A percentile compares a stretch with the other conserved stretches of the same genome.
phyloP scores from a whole-genome alignment of 2,329 filamentous ascomycete species.

The Fusarium ambrosium region DNA sequence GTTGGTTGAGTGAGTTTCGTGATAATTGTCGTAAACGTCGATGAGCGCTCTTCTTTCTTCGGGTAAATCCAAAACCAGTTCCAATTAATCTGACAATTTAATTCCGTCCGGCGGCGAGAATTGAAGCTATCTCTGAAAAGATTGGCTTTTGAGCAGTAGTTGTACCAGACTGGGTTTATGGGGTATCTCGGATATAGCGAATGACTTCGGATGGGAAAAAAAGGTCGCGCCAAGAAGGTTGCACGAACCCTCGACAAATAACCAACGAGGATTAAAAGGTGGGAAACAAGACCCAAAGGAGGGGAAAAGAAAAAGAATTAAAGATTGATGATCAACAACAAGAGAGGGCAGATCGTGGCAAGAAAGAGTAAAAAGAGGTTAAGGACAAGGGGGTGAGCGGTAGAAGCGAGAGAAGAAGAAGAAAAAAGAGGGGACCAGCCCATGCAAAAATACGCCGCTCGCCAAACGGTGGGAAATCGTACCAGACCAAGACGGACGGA shows the following conservation, averaged over 20 bases:
- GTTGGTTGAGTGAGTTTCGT: constrained; percentile 12
- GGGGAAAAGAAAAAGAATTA: constrained; percentile 23
- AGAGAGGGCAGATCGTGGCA: constrained; percentile 25
- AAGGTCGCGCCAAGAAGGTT: constrained; percentile 9
- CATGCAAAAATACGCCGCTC: constrained; percentile 35
- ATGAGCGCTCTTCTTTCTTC: background rate
- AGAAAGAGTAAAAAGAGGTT: constrained; percentile 20
- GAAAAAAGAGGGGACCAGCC: constrained; percentile 44
- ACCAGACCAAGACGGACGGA: constrained; percentile 43
- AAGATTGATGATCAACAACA: constrained; percentile 30
- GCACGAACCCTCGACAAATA: constrained; percentile 13
- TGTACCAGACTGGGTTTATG: constrained; percentile 10
- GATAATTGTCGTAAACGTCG: constrained; percentile 11
- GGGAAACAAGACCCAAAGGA: constrained; percentile 1
- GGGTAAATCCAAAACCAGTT: constrained; percentile 8
- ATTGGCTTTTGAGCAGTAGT: constrained; percentile 13
- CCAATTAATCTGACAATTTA: constrained; percentile 10
- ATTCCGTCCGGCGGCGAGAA: constrained; percentile 40
- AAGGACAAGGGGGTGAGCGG: constrained; percentile 20
- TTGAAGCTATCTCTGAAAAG: background rate
- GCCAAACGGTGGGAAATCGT: constrained; percentile 35
- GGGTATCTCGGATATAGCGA: constrained; percentile 27
- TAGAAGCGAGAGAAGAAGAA: background rate
- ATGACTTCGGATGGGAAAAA: background rate
- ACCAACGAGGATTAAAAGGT: constrained; percentile 13